Conservation (phyloP, 768 basidiomycete genomes). For the Amanita fuliginea region DNA sequence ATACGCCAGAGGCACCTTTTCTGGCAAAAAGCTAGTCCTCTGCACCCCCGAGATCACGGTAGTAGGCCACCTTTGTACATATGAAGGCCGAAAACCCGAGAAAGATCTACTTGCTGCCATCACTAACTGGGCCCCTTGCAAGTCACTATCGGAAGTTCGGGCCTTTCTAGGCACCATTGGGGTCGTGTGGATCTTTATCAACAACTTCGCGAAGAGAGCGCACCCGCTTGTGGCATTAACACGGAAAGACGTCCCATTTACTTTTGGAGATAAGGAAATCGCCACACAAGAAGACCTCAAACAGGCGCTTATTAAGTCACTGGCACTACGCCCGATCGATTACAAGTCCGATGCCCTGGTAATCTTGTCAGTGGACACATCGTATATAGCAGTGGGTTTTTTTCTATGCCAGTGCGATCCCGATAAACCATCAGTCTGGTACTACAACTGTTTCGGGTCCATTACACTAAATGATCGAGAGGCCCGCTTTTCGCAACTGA, state of each 20-base stretch:
- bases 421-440: neutral
- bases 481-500: conserved; percentile 14
- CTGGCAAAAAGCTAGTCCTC: conserved; percentile 12
- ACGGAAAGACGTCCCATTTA: conserved; percentile 16
- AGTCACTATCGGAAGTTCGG: conserved; percentile 13
- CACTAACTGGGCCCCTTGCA: conserved; percentile 14
- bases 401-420: conserved; percentile 14
- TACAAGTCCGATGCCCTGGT: too few relatives aligned
- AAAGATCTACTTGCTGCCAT: conserved; percentile 15
- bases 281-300: conserved; percentile 8
- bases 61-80: conserved; percentile 24
- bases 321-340: too few relatives aligned
- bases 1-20: neutral
- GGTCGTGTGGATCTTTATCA: conserved; percentile 18
- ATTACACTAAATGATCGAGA: conserved; percentile 24
- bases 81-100: conserved; percentile 21
- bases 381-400: too few relatives aligned
- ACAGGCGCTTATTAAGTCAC: conserved; percentile 4
- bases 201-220: conserved; percentile 15
- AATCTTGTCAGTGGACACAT: too few relatives aligned
- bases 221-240: conserved; percentile 15
- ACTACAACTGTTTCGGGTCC: conserved; percentile 21
- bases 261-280: conserved; percentile 18
- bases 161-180: conserved; percentile 21
- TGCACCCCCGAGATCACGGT: conserved; percentile 13